Conservation (phyloP, 2,329 filamentous ascomycete species). For the Fusarium devonianum region DNA sequence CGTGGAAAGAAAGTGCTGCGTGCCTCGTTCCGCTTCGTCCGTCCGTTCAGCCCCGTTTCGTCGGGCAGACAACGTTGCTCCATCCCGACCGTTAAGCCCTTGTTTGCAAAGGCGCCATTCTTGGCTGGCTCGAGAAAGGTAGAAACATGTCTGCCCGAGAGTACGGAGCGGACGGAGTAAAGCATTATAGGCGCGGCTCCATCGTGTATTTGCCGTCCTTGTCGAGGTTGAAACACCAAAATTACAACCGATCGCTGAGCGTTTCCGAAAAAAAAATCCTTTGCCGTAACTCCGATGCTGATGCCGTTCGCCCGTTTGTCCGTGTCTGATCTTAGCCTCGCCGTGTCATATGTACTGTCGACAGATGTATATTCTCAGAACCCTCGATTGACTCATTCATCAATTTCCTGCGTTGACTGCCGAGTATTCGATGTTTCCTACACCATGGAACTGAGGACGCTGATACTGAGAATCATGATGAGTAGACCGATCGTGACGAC, state of each 20-base stretch:
- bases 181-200: slow-evolving; percentile 14
- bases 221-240: slow-evolving; percentile 30
- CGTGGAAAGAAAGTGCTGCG: slow-evolving; percentile 30
- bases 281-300: slow-evolving; percentile 46
- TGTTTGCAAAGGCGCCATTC: slow-evolving; percentile 28
- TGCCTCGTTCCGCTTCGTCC: slow-evolving; percentile 26
- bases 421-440: slow-evolving; percentile 30
- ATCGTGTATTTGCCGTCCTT: slow-evolving; percentile 24
- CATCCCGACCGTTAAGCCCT: slow-evolving; percentile 11
- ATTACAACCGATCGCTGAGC: slow-evolving; percentile 35
- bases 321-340: slow-evolving; percentile 34
- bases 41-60: not conserved
- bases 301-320: slow-evolving; percentile 39
- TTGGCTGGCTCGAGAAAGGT: not conserved
- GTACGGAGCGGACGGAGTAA: slow-evolving; percentile 7
- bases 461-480: slow-evolving; percentile 95
- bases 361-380: slow-evolving; percentile 36
- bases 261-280: slow-evolving; percentile 37
- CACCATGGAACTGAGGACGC: slow-evolving; percentile 71
- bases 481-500: slow-evolving; percentile 94
- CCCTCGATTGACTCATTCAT: slow-evolving; percentile 23
- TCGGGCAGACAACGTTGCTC: not conserved
- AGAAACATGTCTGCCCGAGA: not conserved
- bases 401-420: slow-evolving; percentile 27
- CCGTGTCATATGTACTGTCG: slow-evolving; percentile 23